A percentile compares a stretch with the other conserved stretches of the same genome.
Conservation (phyloP, 148 eudicot genomes). For the Oxyria digyna region DNA sequence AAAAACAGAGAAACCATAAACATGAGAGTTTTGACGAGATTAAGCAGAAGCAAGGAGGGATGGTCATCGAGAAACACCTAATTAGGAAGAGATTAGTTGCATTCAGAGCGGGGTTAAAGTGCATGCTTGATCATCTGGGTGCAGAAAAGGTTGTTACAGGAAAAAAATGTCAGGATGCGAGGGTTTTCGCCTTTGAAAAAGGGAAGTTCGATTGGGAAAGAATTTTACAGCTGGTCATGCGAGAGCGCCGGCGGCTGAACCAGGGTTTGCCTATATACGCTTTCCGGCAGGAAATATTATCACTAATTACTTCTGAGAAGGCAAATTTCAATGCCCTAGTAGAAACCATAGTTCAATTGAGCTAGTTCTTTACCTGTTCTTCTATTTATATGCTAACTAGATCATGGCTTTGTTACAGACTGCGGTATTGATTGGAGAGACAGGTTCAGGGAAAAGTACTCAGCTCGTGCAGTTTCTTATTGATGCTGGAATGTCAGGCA, state of each 20-base stretch:
- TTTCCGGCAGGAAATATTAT: slow-evolving; percentile 37
- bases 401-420: slow-evolving; percentile 32
- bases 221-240: slow-evolving; percentile 25
- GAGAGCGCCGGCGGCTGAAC: slow-evolving; percentile 41
- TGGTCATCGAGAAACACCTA: slow-evolving; percentile 26
- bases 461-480: slow-evolving; percentile 88
- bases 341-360: no score
- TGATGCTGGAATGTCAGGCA: slow-evolving; percentile 59
- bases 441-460: slow-evolving; percentile 97
- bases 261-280: slow-evolving; percentile 50
- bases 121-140: slow-evolving; percentile 25
- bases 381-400: background rate
- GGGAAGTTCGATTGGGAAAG: slow-evolving; percentile 20
- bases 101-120: slow-evolving; percentile 34
- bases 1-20: no score
- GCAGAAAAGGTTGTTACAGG: slow-evolving; percentile 3
- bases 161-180: background rate
- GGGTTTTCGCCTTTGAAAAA: slow-evolving; percentile 15
- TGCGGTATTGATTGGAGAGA: slow-evolving; percentile 79
- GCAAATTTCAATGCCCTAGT: no score
- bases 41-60: slow-evolving; percentile 17
- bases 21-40: slow-evolving; percentile 12
- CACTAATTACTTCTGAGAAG: slow-evolving; percentile 32
- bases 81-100: slow-evolving; percentile 39
- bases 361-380: background rate